phyloP scores from a whole-genome alignment of 129 eudicot species.

The Helianthus tuberosus region DNA sequence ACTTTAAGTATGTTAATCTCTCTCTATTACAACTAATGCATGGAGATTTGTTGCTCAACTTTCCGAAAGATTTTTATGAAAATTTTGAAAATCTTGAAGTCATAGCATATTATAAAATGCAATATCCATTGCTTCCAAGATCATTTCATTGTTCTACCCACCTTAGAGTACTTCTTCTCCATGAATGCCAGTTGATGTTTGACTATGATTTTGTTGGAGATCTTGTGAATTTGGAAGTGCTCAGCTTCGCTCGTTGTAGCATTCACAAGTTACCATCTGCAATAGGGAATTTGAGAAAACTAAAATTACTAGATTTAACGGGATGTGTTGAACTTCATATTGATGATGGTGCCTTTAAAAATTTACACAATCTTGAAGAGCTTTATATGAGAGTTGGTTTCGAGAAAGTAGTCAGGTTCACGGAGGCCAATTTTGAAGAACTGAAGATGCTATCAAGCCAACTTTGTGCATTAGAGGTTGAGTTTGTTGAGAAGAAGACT shows the following conservation, averaged over 20 bases:
- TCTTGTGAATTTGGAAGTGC: conserved; percentile 15
- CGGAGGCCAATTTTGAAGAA: background rate
- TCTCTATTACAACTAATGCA: conserved; percentile 9
- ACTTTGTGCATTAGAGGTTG: conserved; percentile 11
- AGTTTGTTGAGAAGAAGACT: background rate
- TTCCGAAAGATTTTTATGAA: background rate
- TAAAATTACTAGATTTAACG: conserved; percentile 10
- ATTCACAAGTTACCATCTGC: background rate
- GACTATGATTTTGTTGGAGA: background rate
- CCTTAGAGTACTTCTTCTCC: background rate
- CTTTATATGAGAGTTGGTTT: background rate
- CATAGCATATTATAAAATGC: background rate
- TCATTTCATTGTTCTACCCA: conserved; percentile 8
- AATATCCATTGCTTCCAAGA: conserved; percentile 2
- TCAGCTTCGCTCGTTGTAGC: conserved; percentile 9
- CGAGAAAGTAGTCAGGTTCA: background rate
- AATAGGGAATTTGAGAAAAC: background rate
- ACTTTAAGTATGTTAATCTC: background rate
- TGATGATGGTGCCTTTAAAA: conserved; percentile 14
- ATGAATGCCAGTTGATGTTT: background rate
- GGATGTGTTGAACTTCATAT: conserved; percentile 7
- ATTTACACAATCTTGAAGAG: conserved; percentile 6
- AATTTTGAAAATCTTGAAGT: background rate
- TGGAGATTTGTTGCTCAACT: conserved; percentile 3
- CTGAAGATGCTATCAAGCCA: background rate